A percentile compares a stretch with the other conserved stretches of the same genome.
Conservation (phyloP, 306 rosid species). For the Psophocarpus tetragonolobus region DNA sequence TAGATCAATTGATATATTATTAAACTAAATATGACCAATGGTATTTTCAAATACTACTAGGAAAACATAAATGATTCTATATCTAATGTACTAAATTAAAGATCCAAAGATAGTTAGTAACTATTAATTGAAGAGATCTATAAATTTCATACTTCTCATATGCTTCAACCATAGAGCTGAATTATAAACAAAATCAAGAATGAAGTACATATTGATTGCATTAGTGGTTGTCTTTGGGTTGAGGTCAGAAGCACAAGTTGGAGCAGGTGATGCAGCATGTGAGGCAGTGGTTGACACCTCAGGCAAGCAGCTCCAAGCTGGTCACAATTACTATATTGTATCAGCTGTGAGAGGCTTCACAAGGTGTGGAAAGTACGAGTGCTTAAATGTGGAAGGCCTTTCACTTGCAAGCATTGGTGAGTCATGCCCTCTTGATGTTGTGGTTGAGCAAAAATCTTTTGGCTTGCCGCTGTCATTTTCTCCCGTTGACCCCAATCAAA, state of each 20-base stretch:
- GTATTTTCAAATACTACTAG: background rate
- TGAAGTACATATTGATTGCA: conserved; percentile 9
- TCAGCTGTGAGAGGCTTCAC: background rate
- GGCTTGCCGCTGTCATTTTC: conserved; percentile 41
- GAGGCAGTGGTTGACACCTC: conserved; percentile 43
- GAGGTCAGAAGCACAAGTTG: background rate
- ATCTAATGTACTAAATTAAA: background rate
- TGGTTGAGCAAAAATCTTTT: conserved; percentile 19
- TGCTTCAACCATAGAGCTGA: background rate
- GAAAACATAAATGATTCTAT: background rate
- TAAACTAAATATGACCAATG: background rate
- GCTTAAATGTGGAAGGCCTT: background rate
- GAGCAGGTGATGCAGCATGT: conserved; percentile 4
- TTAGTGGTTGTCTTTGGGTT: background rate
- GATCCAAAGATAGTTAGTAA: background rate
- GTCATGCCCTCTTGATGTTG: conserved; percentile 46
- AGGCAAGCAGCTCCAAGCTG: conserved; percentile 19
- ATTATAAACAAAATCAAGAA: background rate
- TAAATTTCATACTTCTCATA: background rate
- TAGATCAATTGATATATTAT: background rate
- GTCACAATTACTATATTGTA: conserved; percentile 26
- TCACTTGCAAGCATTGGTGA: background rate
- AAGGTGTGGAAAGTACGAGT: background rate
- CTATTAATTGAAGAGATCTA: background rate
- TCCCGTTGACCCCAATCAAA: conserved; percentile 30